Conservation (phyloP, 208 protist species). For the Balamuthia mandrillaris region DNA sequence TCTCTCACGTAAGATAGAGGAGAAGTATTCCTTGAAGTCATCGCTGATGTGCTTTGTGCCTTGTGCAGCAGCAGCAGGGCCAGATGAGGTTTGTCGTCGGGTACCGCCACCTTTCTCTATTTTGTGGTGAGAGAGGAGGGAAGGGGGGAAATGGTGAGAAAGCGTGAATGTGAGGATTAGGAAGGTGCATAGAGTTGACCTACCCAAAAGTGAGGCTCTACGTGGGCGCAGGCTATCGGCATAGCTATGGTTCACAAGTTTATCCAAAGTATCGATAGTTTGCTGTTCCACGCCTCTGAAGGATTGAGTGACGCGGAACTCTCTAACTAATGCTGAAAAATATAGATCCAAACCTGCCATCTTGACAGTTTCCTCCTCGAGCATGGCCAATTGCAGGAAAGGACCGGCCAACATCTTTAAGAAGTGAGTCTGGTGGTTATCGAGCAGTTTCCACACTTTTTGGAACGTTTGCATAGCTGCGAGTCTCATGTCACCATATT, state of each 20-base stretch:
- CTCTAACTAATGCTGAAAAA: slow-evolving; percentile 10
- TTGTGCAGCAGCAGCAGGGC: background rate
- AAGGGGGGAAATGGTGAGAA: background rate
- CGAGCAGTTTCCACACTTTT: slow-evolving; percentile 40
- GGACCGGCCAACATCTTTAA: slow-evolving; percentile 16
- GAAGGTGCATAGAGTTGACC: background rate
- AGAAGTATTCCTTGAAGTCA: slow-evolving; percentile 32
- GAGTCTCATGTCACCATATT: slow-evolving; percentile 33
- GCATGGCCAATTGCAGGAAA: slow-evolving; percentile 33
- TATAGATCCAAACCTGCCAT: slow-evolving; percentile 29
- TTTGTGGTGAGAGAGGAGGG: background rate
- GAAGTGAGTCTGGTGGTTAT: slow-evolving; percentile 5
- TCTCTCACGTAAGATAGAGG: background rate
- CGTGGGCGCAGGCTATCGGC: too few relatives aligned
- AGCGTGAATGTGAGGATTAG: background rate
- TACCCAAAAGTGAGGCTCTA: too few relatives aligned
- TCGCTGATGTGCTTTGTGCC: background rate
- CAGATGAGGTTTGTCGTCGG: background rate
- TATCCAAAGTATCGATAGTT: slow-evolving; percentile 37
- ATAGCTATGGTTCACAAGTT: slow-evolving; percentile 36
- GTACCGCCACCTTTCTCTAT: background rate
- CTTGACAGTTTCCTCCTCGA: slow-evolving; percentile 31
- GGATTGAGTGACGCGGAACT: slow-evolving; percentile 23
- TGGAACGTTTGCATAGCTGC: slow-evolving; percentile 31
- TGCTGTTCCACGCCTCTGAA: slow-evolving; percentile 34